These are phyloP conservation scores for Neurospora intermedia DNA, from an alignment of 495 filamentous ascomycete species.

Conservation along the genomic window DNA sequence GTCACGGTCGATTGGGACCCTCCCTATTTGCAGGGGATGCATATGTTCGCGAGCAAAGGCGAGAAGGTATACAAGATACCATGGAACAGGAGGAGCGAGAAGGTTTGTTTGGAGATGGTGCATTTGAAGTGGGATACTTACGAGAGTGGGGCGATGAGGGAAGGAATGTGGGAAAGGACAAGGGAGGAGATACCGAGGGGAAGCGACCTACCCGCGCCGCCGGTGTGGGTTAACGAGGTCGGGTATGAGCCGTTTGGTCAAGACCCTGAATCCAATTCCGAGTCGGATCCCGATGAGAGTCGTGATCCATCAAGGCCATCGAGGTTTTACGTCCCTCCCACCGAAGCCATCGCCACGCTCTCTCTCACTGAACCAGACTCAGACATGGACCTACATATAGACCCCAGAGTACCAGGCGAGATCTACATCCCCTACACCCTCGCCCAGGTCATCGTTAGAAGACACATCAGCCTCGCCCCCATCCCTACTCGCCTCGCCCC, in stretches of 20 bases:
- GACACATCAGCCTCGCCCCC: background rate
- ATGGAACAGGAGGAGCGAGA: background rate
- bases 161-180: background rate
- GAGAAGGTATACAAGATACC: background rate
- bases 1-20: background rate
- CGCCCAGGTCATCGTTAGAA: background rate
- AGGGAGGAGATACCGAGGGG: background rate
- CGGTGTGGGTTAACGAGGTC: background rate
- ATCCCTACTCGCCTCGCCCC: background rate
- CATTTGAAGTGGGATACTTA: background rate
- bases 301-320: background rate
- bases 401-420: background rate
- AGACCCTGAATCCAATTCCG: background rate
- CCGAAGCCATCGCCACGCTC: background rate
- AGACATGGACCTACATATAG: background rate
- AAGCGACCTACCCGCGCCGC: background rate
- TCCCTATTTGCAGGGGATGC: background rate
- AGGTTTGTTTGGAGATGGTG: background rate
- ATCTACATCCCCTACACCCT: background rate
- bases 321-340: background rate
- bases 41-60: background rate
- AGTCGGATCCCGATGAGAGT: background rate
- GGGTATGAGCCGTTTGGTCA: background rate
- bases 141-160: background rate
- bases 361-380: background rate